Evolutionary conservation across 306 rosid genomes (phyloP).

Genomic region (Cucurbita maxima): DNA sequence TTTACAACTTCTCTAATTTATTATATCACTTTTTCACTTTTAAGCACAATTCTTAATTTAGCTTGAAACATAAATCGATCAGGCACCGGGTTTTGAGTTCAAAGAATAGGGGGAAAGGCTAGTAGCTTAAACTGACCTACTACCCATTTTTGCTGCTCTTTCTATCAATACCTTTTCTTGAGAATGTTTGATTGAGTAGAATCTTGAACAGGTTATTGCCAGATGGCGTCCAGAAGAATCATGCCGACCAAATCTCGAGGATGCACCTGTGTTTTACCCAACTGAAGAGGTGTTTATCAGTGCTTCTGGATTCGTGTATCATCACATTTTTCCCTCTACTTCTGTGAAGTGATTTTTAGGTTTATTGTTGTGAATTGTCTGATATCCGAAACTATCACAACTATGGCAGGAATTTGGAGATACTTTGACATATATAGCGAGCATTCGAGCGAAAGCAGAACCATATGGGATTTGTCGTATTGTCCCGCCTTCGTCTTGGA

Average conservation of each 20-base stretch:
- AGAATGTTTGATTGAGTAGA: slow-evolving; percentile 19
- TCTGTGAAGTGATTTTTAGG: slow-evolving; percentile 2
- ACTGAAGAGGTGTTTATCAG: slow-evolving; percentile 65
- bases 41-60: not conserved
- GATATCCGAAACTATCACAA: slow-evolving; percentile 16
- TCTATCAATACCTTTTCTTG: not conserved
- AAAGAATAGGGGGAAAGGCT: not conserved
- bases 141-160: not conserved
- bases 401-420: slow-evolving; percentile 78
- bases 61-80: not conserved
- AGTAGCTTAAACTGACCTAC: not conserved
- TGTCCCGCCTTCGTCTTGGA: slow-evolving; percentile 96
- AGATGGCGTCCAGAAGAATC: slow-evolving; percentile 84
- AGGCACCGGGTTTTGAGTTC: not conserved
- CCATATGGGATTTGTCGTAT: slow-evolving; percentile 91
- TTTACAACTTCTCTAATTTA: not conserved
- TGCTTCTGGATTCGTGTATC: slow-evolving; percentile 10
- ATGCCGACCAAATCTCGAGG: slow-evolving; percentile 50
- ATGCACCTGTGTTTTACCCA: slow-evolving; percentile 87
- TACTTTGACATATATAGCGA: slow-evolving; percentile 71
- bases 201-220: slow-evolving; percentile 62
- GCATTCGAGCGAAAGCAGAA: slow-evolving; percentile 69
- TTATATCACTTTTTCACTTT: not conserved
- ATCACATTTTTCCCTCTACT: not conserved
- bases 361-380: slow-evolving; percentile 12